Evolutionary conservation across 176 grass and related monocot species (phyloP).

Genomic region (Aegilops speltoides): DNA sequence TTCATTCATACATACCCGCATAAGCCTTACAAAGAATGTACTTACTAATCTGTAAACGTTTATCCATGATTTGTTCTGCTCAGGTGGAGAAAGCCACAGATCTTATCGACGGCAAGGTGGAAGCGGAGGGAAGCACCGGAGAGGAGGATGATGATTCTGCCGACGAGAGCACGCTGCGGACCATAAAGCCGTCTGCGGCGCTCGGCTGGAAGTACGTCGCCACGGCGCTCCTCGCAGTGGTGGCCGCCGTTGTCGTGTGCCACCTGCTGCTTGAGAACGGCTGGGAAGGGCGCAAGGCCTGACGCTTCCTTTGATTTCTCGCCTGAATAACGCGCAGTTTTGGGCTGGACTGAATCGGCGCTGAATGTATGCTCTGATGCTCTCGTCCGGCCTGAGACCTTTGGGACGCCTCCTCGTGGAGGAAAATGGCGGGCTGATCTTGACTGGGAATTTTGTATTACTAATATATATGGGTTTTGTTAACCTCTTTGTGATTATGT

Average conservation of each 20-base stretch:
- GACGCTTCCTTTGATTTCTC: no score
- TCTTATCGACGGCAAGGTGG: neutral
- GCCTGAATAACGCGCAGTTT: no score
- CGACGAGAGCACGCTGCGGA: conserved; percentile 39
- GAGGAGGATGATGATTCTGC: conserved; percentile 24
- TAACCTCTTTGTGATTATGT: no score
- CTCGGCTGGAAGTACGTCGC: conserved; percentile 53
- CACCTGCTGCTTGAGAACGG: neutral
- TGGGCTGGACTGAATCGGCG: no score
- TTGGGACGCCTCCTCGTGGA: no score
- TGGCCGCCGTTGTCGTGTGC: conserved; percentile 30
- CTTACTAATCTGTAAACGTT: neutral
- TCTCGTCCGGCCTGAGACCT: no score
- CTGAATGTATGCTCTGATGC: no score
- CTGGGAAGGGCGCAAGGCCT: no score
- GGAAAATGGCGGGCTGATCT: no score
- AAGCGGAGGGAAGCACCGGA: neutral
- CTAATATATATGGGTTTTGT: no score
- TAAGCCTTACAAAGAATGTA: no score
- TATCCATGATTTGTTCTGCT: conserved; percentile 1
- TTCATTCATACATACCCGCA: neutral
- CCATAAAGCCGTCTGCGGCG: conserved; percentile 45
- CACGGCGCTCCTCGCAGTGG: conserved; percentile 37
- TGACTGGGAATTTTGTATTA: no score
- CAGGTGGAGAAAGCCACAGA: conserved; percentile 46